Evolutionary conservation across 768 basidiomycete species (phyloP).

Genomic region (Scleroderma bovista): DNA sequence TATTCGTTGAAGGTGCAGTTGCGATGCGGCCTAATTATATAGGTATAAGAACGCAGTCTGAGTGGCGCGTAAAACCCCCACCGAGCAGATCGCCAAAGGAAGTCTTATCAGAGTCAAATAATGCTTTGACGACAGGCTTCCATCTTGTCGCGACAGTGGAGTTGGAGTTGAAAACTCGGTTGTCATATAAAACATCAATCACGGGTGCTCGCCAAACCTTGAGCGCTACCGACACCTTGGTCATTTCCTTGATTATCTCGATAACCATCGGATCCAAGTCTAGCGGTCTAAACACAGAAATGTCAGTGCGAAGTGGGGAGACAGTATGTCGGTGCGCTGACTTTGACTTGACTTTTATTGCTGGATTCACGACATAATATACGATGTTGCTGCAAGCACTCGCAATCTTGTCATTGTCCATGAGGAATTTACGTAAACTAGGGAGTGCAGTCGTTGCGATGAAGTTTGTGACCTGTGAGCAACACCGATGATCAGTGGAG

Average conservation of each 20-base stretch:
- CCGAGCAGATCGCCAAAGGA: conserved; percentile 81
- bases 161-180: conserved; percentile 76
- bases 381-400: conserved; percentile 79
- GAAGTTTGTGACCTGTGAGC: conserved; percentile 62
- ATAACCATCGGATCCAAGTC: conserved; percentile 68
- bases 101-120: conserved; percentile 85
- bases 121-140: conserved; percentile 69
- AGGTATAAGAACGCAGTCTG: conserved; percentile 28
- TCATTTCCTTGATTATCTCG: conserved; percentile 71
- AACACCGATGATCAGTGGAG: conserved; percentile 1
- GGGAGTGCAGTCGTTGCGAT: conserved; percentile 67
- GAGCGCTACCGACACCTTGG: conserved; percentile 65
- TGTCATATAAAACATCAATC: conserved; percentile 78
- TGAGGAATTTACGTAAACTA: conserved; percentile 68
- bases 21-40: conserved; percentile 60
- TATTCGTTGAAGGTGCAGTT: conserved; percentile 86
- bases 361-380: conserved; percentile 77
- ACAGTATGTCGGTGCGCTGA: conserved; percentile 25
- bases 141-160: conserved; percentile 56
- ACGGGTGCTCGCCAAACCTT: conserved; percentile 85
- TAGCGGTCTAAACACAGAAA: conserved; percentile 52
- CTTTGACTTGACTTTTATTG: conserved; percentile 74
- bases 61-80: conserved; percentile 38
- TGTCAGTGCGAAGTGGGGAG: conserved; percentile 4
- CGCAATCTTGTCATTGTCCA: conserved; percentile 79